phyloP scores from a whole-genome alignment of 2,329 filamentous ascomycete genomes.

The Periconia macrospinosa region DNA sequence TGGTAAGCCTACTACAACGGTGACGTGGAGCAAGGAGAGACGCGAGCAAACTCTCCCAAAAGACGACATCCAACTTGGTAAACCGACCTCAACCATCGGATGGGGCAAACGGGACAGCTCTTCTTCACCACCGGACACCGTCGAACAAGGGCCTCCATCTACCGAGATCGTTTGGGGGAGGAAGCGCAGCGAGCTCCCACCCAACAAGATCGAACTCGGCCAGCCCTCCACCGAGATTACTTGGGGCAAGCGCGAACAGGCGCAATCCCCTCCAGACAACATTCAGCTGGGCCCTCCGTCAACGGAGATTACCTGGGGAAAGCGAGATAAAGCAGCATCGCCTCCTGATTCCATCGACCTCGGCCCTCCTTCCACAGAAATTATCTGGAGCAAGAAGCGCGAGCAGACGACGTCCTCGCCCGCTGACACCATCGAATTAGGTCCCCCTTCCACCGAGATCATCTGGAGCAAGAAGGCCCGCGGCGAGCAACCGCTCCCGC shows the following conservation, averaged over 20 bases:
- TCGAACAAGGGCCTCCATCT: slow-evolving; percentile 4
- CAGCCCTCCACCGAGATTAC: slow-evolving; percentile 8
- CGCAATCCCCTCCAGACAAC: slow-evolving; percentile 1
- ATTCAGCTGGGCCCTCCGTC: slow-evolving; percentile 15
- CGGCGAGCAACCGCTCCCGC: not conserved
- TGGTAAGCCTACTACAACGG: slow-evolving; percentile 5
- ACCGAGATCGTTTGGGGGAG: slow-evolving; percentile 18
- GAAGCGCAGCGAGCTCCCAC: slow-evolving; percentile 4
- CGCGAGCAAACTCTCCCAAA: slow-evolving; percentile 3
- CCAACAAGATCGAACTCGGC: slow-evolving; percentile 1
- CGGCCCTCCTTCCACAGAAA: slow-evolving; percentile 2
- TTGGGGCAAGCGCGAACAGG: slow-evolving; percentile 10
- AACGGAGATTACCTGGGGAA: slow-evolving; percentile 19
- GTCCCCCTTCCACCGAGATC: slow-evolving; percentile 4
- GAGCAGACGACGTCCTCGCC: not conserved
- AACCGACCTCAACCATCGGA: slow-evolving; percentile 11
- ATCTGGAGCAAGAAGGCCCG: slow-evolving; percentile 6
- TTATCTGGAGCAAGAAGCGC: slow-evolving; percentile 7
- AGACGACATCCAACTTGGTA: slow-evolving; percentile 15
- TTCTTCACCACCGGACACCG: not conserved
- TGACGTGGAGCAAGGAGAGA: slow-evolving; percentile 13
- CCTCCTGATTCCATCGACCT: slow-evolving; percentile 5
- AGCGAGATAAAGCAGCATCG: slow-evolving; percentile 1
- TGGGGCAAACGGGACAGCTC: no score
- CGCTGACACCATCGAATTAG: slow-evolving; percentile 3